Evolutionary conservation across 2,329 filamentous ascomycete genomes (phyloP), one percentile per base, ranked within the genome.

Genomic region (Dactylonectria estremocensis): DNA sequence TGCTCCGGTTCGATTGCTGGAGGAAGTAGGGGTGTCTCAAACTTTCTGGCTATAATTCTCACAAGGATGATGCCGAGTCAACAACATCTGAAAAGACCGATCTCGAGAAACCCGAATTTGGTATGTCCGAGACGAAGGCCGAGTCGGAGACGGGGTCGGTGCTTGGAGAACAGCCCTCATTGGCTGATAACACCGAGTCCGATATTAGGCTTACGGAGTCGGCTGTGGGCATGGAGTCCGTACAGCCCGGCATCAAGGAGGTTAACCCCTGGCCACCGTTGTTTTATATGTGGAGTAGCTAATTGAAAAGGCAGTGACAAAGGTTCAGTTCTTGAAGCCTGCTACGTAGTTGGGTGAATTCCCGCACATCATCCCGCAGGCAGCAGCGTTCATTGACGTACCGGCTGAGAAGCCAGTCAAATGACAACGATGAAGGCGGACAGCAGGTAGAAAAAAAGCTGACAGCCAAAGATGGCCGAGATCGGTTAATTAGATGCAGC

Each of bases 381-480:
- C 40, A 43, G 14, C 7, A n/a, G 40, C 14, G 14, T 43, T 18
- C 14, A 8, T 3, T 14, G 16, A n/a, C 16, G 14, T 6, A 43
- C n/a, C 16, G 37, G 37, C 37, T n/a, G 6, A n/a, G 40, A 43
- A 8, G 16, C 14, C 4, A 18, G 14, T 43, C 40, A 43, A 14
- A 43, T 14, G 37, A n/a, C 35, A 40, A 40, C 11, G 13, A 5
- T 40, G 40, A 43, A 43, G 14, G 8, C 4, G 40, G 8, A 5
- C 14, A 43, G 7, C 5, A n/a, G 5, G 40, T 40, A 14, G 8
- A 14, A 14, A 14, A 14, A n/a, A 43, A n/a, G 16, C 40, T n/a
- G 14, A n/a, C n/a, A 43, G 40, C 16, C 40, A 37, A 37, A 11
- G 48, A 43, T 50, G 55, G 55, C 66, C 61, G 61, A 68, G 50